A percentile compares a stretch with the other conserved stretches of the same genome.
Conservation (phyloP, 441 rosid genomes). For the Arabidopsis hybrid region DNA sequence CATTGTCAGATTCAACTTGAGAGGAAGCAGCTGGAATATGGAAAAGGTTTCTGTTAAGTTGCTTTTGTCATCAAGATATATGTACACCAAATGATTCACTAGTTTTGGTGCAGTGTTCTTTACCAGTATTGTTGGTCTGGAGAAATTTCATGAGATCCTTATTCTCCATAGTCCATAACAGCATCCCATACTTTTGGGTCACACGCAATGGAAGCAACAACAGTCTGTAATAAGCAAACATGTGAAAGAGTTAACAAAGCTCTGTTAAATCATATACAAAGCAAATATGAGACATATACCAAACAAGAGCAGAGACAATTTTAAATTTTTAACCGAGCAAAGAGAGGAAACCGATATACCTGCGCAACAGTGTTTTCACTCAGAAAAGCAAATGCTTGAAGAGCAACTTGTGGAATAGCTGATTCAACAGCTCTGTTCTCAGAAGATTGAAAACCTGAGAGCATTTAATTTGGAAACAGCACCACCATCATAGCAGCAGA, state of each 20-base stretch:
- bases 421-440: constrained; percentile 49
- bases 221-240: constrained; percentile 47
- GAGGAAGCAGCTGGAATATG: constrained; percentile 31
- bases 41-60: constrained; percentile 16
- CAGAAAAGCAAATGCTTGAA: constrained; percentile 63
- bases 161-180: constrained; percentile 58
- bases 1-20: constrained; percentile 37
- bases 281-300: too few species aligned
- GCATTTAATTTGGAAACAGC: constrained; percentile 39
- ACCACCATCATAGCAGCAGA: constrained; percentile 23
- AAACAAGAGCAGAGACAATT: too few species aligned
- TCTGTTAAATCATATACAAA: too few species aligned
- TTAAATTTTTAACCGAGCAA: too few species aligned
- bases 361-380: constrained; percentile 66
- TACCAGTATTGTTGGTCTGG: constrained; percentile 52
- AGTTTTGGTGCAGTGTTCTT: background rate
- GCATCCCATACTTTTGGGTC: constrained; percentile 78
- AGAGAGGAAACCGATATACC: constrained; percentile 48
- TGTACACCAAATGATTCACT: background rate
- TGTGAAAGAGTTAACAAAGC: constrained; percentile 15
- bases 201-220: constrained; percentile 74
- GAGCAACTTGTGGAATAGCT: constrained; percentile 55
- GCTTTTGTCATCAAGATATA: background rate
- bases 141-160: constrained; percentile 54
- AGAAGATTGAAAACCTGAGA: constrained; percentile 42